Evolutionary conservation across 2,329 filamentous ascomycete genomes (phyloP).

Genomic region (Talaromyces atroroseus): DNA sequence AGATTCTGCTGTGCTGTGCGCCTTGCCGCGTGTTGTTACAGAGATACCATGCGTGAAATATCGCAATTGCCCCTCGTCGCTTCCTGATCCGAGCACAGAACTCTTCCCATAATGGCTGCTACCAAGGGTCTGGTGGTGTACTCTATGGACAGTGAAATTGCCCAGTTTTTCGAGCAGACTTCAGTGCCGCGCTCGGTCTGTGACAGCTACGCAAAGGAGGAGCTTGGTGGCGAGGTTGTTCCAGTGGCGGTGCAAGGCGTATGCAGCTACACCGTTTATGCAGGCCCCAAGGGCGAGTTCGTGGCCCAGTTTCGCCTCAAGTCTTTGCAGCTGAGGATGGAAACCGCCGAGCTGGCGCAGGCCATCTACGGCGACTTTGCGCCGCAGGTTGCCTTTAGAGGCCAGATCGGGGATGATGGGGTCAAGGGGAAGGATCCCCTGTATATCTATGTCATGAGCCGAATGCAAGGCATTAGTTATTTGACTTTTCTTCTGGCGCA

Average conservation of each 20-base stretch:
- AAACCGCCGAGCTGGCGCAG: conserved; percentile 25
- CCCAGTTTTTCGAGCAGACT: conserved; percentile 18
- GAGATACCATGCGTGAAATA: background rate
- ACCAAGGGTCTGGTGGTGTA: conserved; percentile 13
- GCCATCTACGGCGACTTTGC: conserved; percentile 28
- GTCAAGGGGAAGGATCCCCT: conserved; percentile 28
- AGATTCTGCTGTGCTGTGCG: background rate
- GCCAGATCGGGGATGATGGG: conserved; percentile 25
- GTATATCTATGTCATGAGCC: conserved; percentile 32
- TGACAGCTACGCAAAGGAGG: conserved; percentile 22
- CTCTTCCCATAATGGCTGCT: background rate
- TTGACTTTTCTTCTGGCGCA: conserved; percentile 34
- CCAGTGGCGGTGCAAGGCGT: conserved; percentile 33
- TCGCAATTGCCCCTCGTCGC: background rate
- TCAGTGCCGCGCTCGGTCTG: conserved; percentile 18
- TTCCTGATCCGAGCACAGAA: background rate
- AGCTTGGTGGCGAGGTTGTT: conserved; percentile 25
- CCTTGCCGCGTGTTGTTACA: background rate
- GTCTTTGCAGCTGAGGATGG: conserved; percentile 29
- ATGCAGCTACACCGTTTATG: conserved; percentile 40
- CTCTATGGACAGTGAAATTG: conserved; percentile 18
- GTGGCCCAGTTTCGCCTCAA: conserved; percentile 37
- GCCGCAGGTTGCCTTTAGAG: conserved; percentile 24
- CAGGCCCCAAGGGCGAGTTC: conserved; percentile 28
- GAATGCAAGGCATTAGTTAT: conserved; percentile 27